Base-by-base conservation (phyloP, 1,284 basidiomycete species). In the Omphalotus olearius region DNA sequence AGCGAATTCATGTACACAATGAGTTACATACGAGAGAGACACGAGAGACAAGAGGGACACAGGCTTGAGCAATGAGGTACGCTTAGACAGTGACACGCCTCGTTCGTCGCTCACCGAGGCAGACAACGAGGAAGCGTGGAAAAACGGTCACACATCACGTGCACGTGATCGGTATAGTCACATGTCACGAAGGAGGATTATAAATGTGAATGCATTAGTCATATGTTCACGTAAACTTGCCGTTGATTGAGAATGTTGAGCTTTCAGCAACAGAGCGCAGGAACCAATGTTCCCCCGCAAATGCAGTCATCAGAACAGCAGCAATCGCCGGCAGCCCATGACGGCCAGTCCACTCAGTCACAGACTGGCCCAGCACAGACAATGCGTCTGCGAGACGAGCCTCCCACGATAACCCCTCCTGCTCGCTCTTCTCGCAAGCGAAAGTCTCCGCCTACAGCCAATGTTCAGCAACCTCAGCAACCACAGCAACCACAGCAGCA, bases 361-460 rank as follows among this genome's bases (percentile, higher is more conserved):
- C 14, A 16, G 18, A 26, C 46, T 38, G 5, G 35, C 20, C 36
- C 66, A 6, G 68, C 73, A 13, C 73, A 74, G 53, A 73, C 79
- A 33, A 82, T 86, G 76, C 79, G 81, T 61, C 74, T 86, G 35
- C 77, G 79, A 60, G 82, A 85, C 44, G 81, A 83, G 45, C 75
- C 71, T 45, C 63, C 67, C 42, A 55, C 69, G 33, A 66, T 72
- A 66, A 69, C 69, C 38, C 70, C 68, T 23, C 60, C 71, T 1
- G 55, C 69, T 25, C 70, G 73, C 48, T 57, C 59, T 11, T 58
- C 70, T 14, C 71, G 78, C 49, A 83, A 83, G 60, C 72, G 80
- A 57, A 82, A 82, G 58, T 59, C 78, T 1, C 77, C 79, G 6
- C 70, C 78, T 1, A 52, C 65, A 53, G 33, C 62, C 59, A 45